Base-by-base conservation (phyloP, 2,329 filamentous ascomycete species). In the Verticillium dahliae region DNA sequence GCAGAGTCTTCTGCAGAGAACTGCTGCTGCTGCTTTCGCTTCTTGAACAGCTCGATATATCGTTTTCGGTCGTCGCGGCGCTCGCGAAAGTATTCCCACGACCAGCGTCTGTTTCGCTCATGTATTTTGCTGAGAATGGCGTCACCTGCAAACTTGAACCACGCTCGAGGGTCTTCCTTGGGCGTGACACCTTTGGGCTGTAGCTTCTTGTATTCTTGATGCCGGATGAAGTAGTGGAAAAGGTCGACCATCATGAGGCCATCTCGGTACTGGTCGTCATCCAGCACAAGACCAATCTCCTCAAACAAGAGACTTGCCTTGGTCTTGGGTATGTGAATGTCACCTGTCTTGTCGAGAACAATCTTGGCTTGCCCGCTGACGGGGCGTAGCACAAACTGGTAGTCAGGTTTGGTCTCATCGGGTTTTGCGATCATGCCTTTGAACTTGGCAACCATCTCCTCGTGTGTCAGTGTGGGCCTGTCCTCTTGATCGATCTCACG, bases 161-260 rank as follows among this genome's bases (percentile, higher is more conserved):
- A 99, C 0, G 94, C 95, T 41, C 86, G 85, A 14, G 95, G 94
- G 68, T 98, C 91, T 73, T 98, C 91, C 71, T 92, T 96, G 0
- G 92, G 90, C 0, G 85, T 84, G 62, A 88, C 84, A 1, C 82
- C 88, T 71, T 96, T 95, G 4, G 95, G 95, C 69, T 97, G 92
- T 62, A 92, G 81, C 69, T 90, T 94, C 72, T 96, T 96, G 79
- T 98, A 97, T 73, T 99, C 94, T 73, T 98, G 95, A 67, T 99
- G 95, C 37, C 94, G 89, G 68, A 97, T 90, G 74, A 98, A 99
- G 76, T 97, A 98, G 74, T 99, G 95, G 79, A 99, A 99, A 2
- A 98, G 81, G 72, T 99, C 95, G 1, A 98, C 90, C 80, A 99
- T 90, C 95, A 99, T 99, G 62, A 99, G 78, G 5, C 90, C 92